Conservation (phyloP, 371 early-diverging fungal species). For the Sporodiniella umbellata region DNA sequence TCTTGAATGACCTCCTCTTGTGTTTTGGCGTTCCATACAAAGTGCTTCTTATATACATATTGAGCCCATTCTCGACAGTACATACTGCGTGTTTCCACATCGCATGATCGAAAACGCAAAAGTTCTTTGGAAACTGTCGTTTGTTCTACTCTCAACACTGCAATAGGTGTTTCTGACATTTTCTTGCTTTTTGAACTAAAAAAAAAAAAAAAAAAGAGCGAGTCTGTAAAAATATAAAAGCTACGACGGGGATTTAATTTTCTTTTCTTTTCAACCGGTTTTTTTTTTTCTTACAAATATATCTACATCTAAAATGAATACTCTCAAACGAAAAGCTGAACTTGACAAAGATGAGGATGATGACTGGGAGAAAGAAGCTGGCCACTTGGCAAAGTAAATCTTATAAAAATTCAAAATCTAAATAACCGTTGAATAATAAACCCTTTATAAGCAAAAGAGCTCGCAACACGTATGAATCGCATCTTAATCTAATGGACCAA, state of each 20-base stretch:
- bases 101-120: slow-evolving; percentile 71
- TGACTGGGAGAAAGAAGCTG: slow-evolving; percentile 22
- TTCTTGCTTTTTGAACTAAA: slow-evolving; percentile 10
- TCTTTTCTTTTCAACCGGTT: neutral
- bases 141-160: slow-evolving; percentile 43
- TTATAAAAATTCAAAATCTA: neutral
- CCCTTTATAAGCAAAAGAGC: slow-evolving; percentile 16
- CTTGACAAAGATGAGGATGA: slow-evolving; percentile 15
- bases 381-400: neutral
- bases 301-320: neutral
- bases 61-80: slow-evolving; percentile 87
- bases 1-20: slow-evolving; percentile 39
- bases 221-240: too few relatives aligned
- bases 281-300: slow-evolving; percentile 7
- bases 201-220: slow-evolving; percentile 6
- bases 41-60: slow-evolving; percentile 73
- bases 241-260: neutral
- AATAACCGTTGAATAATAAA: slow-evolving; percentile 16
- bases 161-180: slow-evolving; percentile 35
- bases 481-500: slow-evolving; percentile 6
- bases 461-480: slow-evolving; percentile 6
- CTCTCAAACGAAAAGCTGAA: slow-evolving; percentile 1
- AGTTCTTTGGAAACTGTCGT: slow-evolving; percentile 68
- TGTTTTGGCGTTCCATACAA: slow-evolving; percentile 46
- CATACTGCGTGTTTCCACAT: slow-evolving; percentile 65